phyloP scores from a whole-genome alignment of 2,329 filamentous ascomycete species.

The Geoglossum cookeanum region DNA sequence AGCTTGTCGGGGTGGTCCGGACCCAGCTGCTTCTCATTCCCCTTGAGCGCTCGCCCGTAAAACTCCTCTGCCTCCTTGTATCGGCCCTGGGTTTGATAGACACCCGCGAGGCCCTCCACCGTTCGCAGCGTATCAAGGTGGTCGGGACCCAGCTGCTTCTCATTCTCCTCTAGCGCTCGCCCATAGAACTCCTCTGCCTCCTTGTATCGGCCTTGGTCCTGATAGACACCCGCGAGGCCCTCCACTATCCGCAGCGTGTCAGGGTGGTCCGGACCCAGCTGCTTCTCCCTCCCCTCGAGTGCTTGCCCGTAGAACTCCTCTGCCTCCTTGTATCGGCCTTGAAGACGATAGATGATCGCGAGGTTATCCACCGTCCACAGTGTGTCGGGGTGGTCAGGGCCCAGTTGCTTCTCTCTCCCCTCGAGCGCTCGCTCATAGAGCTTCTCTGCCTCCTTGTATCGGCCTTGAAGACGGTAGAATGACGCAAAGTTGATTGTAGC shows the following conservation, averaged over 20 bases:
- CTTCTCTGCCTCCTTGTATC: slow-evolving; percentile 11
- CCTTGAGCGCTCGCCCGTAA: background rate
- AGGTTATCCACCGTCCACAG: background rate
- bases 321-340: slow-evolving; percentile 9
- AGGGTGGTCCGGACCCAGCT: background rate
- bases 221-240: background rate
- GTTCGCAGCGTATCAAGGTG: background rate
- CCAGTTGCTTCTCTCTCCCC: background rate
- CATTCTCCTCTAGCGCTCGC: background rate
- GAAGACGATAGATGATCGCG: background rate
- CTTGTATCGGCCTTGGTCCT: background rate
- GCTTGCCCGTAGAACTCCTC: slow-evolving; percentile 13
- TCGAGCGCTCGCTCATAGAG: slow-evolving; percentile 12
- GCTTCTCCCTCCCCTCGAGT: background rate
- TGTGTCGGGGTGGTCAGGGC: background rate
- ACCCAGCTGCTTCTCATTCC: background rate
- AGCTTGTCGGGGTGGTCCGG: background rate
- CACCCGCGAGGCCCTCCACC: background rate
- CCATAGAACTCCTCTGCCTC: background rate
- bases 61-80: background rate
- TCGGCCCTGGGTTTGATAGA: background rate
- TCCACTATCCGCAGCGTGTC: background rate
- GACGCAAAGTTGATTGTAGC: background rate
- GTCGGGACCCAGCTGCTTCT: background rate
- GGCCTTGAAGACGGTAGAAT: background rate